phyloP scores from a whole-genome alignment of 1,284 basidiomycete species.

The Trametes polyzona region DNA sequence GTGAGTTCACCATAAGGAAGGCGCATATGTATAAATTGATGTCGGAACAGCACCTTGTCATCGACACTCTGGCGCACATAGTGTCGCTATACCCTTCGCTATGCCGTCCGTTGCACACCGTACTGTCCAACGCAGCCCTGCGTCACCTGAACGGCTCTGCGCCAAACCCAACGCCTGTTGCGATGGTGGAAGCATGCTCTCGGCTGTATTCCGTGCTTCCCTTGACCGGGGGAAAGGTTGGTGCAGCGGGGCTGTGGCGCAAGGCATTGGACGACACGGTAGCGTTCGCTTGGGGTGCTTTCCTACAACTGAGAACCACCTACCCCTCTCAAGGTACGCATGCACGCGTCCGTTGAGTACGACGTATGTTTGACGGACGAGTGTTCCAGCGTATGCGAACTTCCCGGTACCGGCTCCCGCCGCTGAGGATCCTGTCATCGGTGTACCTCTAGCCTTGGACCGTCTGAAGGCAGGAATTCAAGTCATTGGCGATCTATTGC shows the following conservation, averaged over 20 bases:
- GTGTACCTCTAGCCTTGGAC: slow-evolving; percentile 61
- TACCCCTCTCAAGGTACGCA: slow-evolving; percentile 44
- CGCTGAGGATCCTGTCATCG: slow-evolving; percentile 42
- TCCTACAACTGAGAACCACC: slow-evolving; percentile 60
- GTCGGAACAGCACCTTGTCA: slow-evolving; percentile 48
- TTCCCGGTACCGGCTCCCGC: slow-evolving; percentile 14
- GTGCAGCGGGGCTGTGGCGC: slow-evolving; percentile 69
- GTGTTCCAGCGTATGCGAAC: slow-evolving; percentile 1
- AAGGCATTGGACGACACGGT: slow-evolving; percentile 73
- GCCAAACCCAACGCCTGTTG: slow-evolving; percentile 43
- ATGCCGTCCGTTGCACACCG: slow-evolving; percentile 54
- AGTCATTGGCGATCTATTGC: slow-evolving; percentile 58
- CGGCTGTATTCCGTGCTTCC: slow-evolving; percentile 63
- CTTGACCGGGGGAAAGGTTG: slow-evolving; percentile 76
- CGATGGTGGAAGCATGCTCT: slow-evolving; percentile 54
- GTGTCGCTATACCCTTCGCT: slow-evolving; percentile 67
- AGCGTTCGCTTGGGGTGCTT: slow-evolving; percentile 61
- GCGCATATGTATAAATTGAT: background rate
- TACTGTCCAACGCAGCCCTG: slow-evolving; percentile 56
- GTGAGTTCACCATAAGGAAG: slow-evolving; percentile 39
- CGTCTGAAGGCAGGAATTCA: slow-evolving; percentile 57
- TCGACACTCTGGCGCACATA: slow-evolving; percentile 59
- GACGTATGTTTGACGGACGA: background rate
- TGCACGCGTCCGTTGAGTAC: background rate
- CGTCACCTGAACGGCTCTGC: slow-evolving; percentile 58